These are phyloP conservation scores for Paramecium bursaria DNA, from an alignment of 73 alveolate species.

Conservation along the genomic window DNA sequence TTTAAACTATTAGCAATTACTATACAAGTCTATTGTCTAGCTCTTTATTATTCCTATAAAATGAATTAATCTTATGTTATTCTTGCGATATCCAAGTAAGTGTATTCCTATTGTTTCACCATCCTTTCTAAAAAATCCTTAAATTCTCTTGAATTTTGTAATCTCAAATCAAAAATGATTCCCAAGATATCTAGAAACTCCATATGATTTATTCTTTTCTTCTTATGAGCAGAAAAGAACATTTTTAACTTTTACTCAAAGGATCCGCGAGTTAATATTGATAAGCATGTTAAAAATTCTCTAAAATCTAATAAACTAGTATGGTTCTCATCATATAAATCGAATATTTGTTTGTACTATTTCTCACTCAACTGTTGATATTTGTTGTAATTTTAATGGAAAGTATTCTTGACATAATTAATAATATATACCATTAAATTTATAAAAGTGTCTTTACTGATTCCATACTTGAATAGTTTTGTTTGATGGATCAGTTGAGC, in stretches of 20 bases:
- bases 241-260: conserved; percentile 53
- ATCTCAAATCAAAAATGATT: too few relatives aligned
- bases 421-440: conserved; percentile 19
- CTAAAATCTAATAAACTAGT: conserved; percentile 38
- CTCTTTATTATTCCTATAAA: too few relatives aligned
- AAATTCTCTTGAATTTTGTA: too few relatives aligned
- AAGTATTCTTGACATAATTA: conserved; percentile 28
- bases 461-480: conserved; percentile 30
- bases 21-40: too few relatives aligned
- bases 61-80: too few relatives aligned
- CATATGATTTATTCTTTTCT: background rate
- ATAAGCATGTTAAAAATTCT: conserved; percentile 29
- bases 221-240: conserved; percentile 46
- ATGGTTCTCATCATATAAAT: conserved; percentile 40
- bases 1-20: too few relatives aligned
- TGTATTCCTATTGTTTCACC: too few relatives aligned
- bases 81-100: too few relatives aligned
- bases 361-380: conserved; percentile 19
- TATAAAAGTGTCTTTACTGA: conserved; percentile 2
- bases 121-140: too few relatives aligned
- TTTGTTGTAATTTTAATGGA: conserved; percentile 3
- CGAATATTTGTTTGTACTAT: background rate
- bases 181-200: too few relatives aligned
- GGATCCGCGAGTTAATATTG: conserved; percentile 8
- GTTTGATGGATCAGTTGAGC: background rate